Conservation (phyloP, 2,329 filamentous ascomycete species). For the Phyllosticta citrichinensis region DNA sequence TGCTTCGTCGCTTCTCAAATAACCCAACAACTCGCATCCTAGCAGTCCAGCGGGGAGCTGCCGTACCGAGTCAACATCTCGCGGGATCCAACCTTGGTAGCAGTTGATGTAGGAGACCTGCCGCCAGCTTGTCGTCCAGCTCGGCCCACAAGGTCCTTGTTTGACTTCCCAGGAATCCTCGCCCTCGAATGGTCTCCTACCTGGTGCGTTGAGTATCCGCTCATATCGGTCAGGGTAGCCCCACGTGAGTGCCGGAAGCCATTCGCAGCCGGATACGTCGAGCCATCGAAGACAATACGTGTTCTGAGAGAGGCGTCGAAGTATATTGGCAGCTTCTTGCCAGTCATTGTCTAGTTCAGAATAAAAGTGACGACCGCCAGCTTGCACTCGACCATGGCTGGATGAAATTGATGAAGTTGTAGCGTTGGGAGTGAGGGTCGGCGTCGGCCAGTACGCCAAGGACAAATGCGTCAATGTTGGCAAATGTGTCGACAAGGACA, state of each 20-base stretch:
- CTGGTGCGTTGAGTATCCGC: background rate
- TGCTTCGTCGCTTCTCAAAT: constrained; percentile 24
- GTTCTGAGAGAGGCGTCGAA: constrained; percentile 45
- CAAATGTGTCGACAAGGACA: constrained; percentile 42
- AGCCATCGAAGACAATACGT: constrained; percentile 52
- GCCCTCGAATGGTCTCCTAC: background rate
- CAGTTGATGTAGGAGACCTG: constrained; percentile 33
- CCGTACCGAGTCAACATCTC: constrained; percentile 19
- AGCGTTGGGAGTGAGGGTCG: constrained; percentile 47
- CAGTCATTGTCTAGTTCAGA: constrained; percentile 44
- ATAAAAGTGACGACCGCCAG: constrained; percentile 45
- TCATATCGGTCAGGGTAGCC: background rate
- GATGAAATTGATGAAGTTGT: constrained; percentile 34
- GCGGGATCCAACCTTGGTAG: constrained; percentile 36
- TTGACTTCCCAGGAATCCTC: background rate
- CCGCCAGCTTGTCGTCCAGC: constrained; percentile 35
- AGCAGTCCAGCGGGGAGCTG: constrained; percentile 27
- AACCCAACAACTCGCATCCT: constrained; percentile 24
- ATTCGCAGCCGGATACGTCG: constrained; percentile 52
- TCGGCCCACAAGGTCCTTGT: constrained; percentile 17
- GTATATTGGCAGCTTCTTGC: constrained; percentile 45
- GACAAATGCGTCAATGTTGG: constrained; percentile 53
- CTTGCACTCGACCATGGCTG: constrained; percentile 33
- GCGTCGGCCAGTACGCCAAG: constrained; percentile 51
- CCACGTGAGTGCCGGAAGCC: constrained; percentile 45